Percentiles rank a stretch among this genome's conserved stretches.
phyloP scores from a whole-genome alignment of 2,329 filamentous ascomycete species.

The Waltergamsia citrina region DNA sequence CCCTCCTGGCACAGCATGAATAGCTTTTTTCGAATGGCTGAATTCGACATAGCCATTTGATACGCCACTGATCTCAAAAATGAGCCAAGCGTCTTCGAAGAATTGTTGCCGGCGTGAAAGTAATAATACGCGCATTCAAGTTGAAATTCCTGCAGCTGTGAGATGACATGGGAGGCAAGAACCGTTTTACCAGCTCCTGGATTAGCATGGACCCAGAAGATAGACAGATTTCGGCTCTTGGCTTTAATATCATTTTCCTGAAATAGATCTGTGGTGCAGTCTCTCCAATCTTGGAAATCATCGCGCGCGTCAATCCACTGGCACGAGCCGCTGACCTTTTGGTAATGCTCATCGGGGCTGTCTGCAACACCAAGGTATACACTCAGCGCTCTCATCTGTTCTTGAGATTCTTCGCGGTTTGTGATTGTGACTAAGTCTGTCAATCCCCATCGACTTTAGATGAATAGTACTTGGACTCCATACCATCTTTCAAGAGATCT shows the following conservation, averaged over 20 bases:
- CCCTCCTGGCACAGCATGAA: constrained; percentile 11
- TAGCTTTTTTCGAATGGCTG: constrained; percentile 11
- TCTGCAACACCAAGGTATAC: constrained; percentile 7
- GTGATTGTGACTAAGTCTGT: constrained; percentile 4
- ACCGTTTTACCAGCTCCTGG: constrained; percentile 6
- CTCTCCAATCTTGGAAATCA: constrained; percentile 15
- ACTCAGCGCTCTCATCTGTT: constrained; percentile 7
- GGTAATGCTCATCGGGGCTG: constrained; percentile 10
- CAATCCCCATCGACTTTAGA: too few species aligned
- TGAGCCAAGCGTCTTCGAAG: constrained; percentile 5
- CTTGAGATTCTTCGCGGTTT: constrained; percentile 5
- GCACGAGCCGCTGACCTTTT: constrained; percentile 15
- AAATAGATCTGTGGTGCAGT: constrained; percentile 2
- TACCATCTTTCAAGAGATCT: constrained; percentile 10
- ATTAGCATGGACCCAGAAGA: constrained; percentile 5
- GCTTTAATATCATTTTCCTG: not conserved
- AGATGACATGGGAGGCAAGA: constrained; percentile 4
- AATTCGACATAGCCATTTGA: constrained; percentile 19
- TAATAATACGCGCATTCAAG: constrained; percentile 8
- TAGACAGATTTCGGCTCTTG: not conserved
- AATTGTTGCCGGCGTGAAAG: constrained; percentile 10
- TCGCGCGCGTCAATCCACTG: constrained; percentile 16
- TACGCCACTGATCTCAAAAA: constrained; percentile 17
- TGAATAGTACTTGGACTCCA: too few species aligned
- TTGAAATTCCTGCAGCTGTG: constrained; percentile 5